Evolutionary conservation across 129 eudicot genomes (phyloP).

Genomic region (Saposhnikovia divaricata): DNA sequence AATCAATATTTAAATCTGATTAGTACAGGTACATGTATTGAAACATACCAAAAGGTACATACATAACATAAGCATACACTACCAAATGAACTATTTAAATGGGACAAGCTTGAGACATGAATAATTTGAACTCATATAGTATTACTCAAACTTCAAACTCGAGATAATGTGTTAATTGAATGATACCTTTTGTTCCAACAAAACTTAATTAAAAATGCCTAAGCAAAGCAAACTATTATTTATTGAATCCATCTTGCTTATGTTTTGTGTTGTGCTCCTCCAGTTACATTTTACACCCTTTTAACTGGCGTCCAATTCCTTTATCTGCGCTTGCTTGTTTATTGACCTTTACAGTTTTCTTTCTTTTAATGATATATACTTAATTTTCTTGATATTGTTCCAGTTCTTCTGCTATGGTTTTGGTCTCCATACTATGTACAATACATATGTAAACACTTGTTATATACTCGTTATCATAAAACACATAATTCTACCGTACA

Average conservation of each 20-base stretch:
- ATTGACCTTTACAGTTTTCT: neutral
- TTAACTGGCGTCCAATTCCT: neutral
- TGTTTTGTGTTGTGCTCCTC: constrained; percentile 10
- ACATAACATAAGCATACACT: neutral
- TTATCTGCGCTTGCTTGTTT: neutral
- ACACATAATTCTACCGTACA: neutral
- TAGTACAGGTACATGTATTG: neutral
- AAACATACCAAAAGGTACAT: neutral
- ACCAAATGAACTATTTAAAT: neutral
- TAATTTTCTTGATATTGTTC: too few species aligned
- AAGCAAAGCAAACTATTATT: neutral
- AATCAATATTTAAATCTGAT: too few species aligned
- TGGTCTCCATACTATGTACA: too few species aligned
- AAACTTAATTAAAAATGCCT: neutral
- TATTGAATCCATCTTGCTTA: neutral
- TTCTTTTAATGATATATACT: too few species aligned
- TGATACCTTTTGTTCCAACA: neutral
- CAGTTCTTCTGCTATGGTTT: neutral
- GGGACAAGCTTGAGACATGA: constrained; percentile 1
- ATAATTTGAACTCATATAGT: neutral
- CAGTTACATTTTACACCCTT: neutral
- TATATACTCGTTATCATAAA: neutral
- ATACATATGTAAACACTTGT: too few species aligned
- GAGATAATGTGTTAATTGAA: neutral
- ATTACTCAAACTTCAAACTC: neutral